Conservation (phyloP, 768 basidiomycete genomes). For the Leccinum subgranulosum region DNA sequence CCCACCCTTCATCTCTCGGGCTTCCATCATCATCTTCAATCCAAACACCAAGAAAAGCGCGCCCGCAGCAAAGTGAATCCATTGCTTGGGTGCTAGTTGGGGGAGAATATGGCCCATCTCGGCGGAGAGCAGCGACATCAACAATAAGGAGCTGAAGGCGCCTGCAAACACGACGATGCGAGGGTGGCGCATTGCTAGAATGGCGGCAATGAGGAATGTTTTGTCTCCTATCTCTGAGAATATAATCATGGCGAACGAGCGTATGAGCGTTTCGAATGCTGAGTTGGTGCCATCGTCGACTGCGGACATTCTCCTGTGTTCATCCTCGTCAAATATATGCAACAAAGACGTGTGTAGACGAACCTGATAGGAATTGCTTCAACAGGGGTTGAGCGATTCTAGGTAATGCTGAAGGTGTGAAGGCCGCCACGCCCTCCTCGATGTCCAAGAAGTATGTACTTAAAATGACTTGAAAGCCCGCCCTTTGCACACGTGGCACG, state of each 20-base stretch:
- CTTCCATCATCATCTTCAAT: constrained; percentile 84
- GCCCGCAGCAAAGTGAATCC: constrained; percentile 72
- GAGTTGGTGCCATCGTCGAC: constrained; percentile 11
- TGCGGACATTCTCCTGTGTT: constrained; percentile 17
- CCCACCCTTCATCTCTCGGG: constrained; percentile 71
- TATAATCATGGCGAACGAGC: constrained; percentile 89
- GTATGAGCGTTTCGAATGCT: constrained; percentile 51
- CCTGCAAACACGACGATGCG: constrained; percentile 83
- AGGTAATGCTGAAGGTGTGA: not conserved
- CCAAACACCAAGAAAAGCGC: constrained; percentile 90
- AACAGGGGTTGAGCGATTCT: not conserved
- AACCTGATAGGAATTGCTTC: constrained; percentile 4
- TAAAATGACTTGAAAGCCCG: not conserved
- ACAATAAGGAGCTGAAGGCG: constrained; percentile 79
- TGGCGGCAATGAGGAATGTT: constrained; percentile 85
- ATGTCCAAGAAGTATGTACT: not conserved
- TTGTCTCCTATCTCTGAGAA: constrained; percentile 96
- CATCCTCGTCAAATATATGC: not conserved
- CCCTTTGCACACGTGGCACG: not conserved
- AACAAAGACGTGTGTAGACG: not conserved
- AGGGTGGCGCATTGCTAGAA: constrained; percentile 90
- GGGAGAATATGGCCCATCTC: constrained; percentile 91
- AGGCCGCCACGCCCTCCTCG: not conserved
- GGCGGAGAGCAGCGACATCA: constrained; percentile 95
- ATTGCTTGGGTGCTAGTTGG: constrained; percentile 66